phyloP scores from a whole-genome alignment of 768 basidiomycete species.

The Cubamyces sp. region DNA sequence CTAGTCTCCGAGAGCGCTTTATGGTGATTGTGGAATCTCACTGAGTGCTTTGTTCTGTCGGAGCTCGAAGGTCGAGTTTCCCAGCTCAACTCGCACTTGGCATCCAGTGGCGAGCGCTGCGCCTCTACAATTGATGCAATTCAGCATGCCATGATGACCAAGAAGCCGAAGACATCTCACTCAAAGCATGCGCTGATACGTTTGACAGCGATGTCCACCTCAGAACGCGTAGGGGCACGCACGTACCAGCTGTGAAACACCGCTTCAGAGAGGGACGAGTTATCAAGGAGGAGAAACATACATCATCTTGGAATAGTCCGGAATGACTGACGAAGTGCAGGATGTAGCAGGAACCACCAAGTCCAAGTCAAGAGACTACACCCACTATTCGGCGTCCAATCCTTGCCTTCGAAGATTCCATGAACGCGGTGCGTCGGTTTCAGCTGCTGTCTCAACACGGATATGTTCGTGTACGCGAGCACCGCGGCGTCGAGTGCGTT shows the following conservation, averaged over 20 bases:
- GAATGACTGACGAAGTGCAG: constrained; percentile 61
- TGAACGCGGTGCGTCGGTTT: constrained; percentile 79
- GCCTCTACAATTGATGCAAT: constrained; percentile 46
- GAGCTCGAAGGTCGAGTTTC: constrained; percentile 53
- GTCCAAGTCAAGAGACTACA: not conserved
- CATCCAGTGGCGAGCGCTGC: constrained; percentile 72
- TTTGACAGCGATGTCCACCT: constrained; percentile 57
- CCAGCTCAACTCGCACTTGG: constrained; percentile 45
- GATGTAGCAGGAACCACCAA: not conserved
- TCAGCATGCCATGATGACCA: not conserved
- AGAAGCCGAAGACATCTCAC: constrained; percentile 42
- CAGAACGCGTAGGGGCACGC: constrained; percentile 68
- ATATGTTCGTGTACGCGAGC: constrained; percentile 78
- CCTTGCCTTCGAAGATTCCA: constrained; percentile 74
- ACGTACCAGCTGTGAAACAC: constrained; percentile 59
- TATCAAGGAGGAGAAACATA: constrained; percentile 36
- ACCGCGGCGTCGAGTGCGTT: constrained; percentile 90
- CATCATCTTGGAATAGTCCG: constrained; percentile 78
- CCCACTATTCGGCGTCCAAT: constrained; percentile 77
- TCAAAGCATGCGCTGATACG: constrained; percentile 75
- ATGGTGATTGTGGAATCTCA: constrained; percentile 23
- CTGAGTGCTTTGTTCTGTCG: constrained; percentile 71
- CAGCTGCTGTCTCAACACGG: constrained; percentile 81
- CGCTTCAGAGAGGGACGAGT: not conserved
- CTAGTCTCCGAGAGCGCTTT: not conserved